phyloP scores from a whole-genome alignment of 2,329 filamentous ascomycete species.

The Aspergillus tamarii region DNA sequence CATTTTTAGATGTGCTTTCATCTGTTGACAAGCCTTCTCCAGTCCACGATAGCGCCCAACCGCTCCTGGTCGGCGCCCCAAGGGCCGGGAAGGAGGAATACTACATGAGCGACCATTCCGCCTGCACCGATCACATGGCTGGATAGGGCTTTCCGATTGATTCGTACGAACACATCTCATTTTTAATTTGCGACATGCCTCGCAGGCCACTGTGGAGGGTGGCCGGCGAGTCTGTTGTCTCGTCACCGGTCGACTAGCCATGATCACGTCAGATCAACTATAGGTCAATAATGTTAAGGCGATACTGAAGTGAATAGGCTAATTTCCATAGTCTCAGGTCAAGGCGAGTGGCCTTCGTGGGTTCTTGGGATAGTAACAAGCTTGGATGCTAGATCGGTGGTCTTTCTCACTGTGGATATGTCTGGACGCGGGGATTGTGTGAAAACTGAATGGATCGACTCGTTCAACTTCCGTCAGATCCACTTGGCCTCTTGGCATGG shows the following conservation, averaged over 20 bases:
- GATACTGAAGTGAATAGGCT: neutral
- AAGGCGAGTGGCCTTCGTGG: no score
- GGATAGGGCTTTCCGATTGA: neutral
- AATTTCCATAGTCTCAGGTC: neutral
- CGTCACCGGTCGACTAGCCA: neutral
- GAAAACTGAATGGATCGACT: neutral
- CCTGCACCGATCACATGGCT: slow-evolving; percentile 31
- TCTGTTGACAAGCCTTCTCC: slow-evolving; percentile 33
- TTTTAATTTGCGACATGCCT: slow-evolving; percentile 30
- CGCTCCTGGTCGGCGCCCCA: slow-evolving; percentile 31
- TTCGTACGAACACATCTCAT: slow-evolving; percentile 31
- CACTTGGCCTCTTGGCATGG: neutral
- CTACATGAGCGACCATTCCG: slow-evolving; percentile 28
- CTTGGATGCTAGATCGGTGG: neutral
- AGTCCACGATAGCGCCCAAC: slow-evolving; percentile 32
- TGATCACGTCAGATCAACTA: neutral
- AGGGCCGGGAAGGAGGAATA: slow-evolving; percentile 27
- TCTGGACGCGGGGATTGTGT: no score
- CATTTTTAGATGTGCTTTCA: slow-evolving; percentile 30
- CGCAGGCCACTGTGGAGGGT: slow-evolving; percentile 23
- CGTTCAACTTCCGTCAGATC: neutral
- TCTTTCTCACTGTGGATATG: no score
- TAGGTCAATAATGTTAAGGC: no score
- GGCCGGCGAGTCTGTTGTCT: neutral
- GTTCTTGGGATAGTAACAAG: neutral